Conservation (phyloP, 2,329 filamentous ascomycete genomes). For the Pseudocercospora eumusae region DNA sequence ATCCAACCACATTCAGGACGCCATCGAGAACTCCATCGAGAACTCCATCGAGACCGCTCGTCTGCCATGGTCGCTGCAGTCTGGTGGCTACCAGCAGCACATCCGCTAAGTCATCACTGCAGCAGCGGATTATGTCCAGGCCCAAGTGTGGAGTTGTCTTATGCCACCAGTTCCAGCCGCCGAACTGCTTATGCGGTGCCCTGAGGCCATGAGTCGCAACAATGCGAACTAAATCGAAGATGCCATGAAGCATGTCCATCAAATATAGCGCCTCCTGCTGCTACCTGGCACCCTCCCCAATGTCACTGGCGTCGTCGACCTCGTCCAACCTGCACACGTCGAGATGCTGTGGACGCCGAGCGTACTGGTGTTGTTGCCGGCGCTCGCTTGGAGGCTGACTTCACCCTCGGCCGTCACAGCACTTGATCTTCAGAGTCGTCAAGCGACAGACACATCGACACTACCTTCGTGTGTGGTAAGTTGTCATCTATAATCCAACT, state of each 20-base stretch:
- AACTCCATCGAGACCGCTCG: slow-evolving; percentile 1
- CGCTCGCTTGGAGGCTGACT: slow-evolving; percentile 20
- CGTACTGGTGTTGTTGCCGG: slow-evolving; percentile 22
- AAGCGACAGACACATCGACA: slow-evolving; percentile 17
- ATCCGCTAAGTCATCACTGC: too few species aligned
- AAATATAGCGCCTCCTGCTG: slow-evolving; percentile 22
- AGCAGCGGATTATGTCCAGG: too few species aligned
- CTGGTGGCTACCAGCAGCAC: too few species aligned
- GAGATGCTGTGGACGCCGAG: slow-evolving; percentile 20
- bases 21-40: too few species aligned
- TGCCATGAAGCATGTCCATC: slow-evolving; percentile 8
- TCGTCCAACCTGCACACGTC: slow-evolving; percentile 17
- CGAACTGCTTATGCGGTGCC: slow-evolving; percentile 11
- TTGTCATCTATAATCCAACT: background rate
- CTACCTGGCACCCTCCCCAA: slow-evolving; percentile 1
- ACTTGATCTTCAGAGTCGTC: slow-evolving; percentile 4
- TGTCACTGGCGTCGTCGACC: slow-evolving; percentile 16
- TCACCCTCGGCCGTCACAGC: slow-evolving; percentile 16
- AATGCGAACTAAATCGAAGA: slow-evolving; percentile 14
- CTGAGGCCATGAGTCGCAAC: slow-evolving; percentile 23
- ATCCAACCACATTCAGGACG: slow-evolving; percentile 22
- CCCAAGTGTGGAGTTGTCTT: background rate
- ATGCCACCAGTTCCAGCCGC: slow-evolving; percentile 6
- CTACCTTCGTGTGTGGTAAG: slow-evolving; percentile 16
- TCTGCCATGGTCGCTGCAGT: too few species aligned